Percentiles rank a stretch among this genome's conserved stretches.
Conservation (phyloP, 2,329 filamentous ascomycete species). For the Alternaria atra region DNA sequence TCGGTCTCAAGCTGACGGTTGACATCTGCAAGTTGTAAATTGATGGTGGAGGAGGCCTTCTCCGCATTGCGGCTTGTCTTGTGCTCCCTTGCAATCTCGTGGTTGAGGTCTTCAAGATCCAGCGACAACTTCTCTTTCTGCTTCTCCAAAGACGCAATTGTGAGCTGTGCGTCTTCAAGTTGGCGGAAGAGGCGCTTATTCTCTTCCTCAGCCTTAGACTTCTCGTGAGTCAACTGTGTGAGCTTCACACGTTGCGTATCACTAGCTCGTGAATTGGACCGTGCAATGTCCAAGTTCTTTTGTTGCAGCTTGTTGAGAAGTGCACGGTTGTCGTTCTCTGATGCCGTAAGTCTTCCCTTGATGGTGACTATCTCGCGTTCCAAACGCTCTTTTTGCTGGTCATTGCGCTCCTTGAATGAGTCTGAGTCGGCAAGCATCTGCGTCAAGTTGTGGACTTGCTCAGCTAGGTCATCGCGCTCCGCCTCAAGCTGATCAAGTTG, state of each 20-base stretch:
- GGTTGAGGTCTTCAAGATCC: slow-evolving; percentile 88
- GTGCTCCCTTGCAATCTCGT: slow-evolving; percentile 88
- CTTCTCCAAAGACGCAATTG: slow-evolving; percentile 86
- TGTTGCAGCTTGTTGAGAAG: slow-evolving; percentile 98
- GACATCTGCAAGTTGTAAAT: slow-evolving; percentile 84
- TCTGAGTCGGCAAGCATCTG: slow-evolving; percentile 89
- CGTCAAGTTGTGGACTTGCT: slow-evolving; percentile 84
- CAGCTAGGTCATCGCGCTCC: slow-evolving; percentile 78
- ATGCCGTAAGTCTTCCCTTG: slow-evolving; percentile 87
- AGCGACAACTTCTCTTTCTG: slow-evolving; percentile 92
- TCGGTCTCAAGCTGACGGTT: slow-evolving; percentile 93
- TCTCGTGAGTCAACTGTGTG: slow-evolving; percentile 80
- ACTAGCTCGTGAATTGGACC: slow-evolving; percentile 84
- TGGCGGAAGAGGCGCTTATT: slow-evolving; percentile 83
- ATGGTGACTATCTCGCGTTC: slow-evolving; percentile 91
- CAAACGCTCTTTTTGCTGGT: slow-evolving; percentile 91
- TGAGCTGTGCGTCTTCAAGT: slow-evolving; percentile 83
- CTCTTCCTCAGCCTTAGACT: slow-evolving; percentile 82
- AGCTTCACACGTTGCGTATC: slow-evolving; percentile 84
- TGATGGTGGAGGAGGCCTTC: slow-evolving; percentile 81
- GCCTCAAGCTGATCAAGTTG: slow-evolving; percentile 80
- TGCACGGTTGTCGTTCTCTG: slow-evolving; percentile 94
- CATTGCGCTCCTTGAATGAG: slow-evolving; percentile 86
- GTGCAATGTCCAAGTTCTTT: slow-evolving; percentile 94
- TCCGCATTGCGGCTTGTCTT: slow-evolving; percentile 90